These are phyloP conservation scores for Sarcodon aspratus DNA, from an alignment of 768 basidiomycete genomes.

Conservation along the genomic window DNA sequence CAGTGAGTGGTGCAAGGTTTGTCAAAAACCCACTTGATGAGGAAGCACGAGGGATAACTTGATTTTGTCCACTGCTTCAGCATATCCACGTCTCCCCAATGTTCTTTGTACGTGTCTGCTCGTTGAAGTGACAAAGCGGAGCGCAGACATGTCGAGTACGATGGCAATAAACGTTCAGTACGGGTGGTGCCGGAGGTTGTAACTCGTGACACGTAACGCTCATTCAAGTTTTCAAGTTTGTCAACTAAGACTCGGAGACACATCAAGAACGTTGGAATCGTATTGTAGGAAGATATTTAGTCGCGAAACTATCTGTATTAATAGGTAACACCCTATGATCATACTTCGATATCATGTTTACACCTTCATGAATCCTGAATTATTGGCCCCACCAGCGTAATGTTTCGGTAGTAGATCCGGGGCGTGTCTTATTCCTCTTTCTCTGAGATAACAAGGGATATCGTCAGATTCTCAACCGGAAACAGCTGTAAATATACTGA, in stretches of 20 bases:
- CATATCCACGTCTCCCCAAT: conserved; percentile 73
- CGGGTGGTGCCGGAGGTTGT: not conserved
- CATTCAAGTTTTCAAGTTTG: not conserved
- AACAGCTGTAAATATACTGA: conserved; percentile 29
- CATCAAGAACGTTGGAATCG: not conserved
- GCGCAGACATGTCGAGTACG: conserved; percentile 50
- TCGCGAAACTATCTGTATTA: not conserved
- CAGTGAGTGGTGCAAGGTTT: not conserved
- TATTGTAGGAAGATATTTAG: not conserved
- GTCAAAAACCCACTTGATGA: conserved; percentile 62
- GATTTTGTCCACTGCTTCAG: conserved; percentile 84
- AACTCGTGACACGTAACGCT: not conserved
- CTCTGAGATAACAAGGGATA: conserved; percentile 26
- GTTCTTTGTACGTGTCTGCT: conserved; percentile 46
- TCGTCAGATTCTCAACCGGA: not conserved
- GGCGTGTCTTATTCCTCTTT: conserved; percentile 51
- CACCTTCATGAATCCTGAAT: not conserved
- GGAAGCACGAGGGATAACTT: conserved; percentile 90
- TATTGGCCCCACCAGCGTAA: not conserved
- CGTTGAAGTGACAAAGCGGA: conserved; percentile 58
- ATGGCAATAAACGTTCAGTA: not conserved
- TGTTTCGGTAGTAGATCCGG: conserved; percentile 45
- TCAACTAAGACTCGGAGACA: not conserved
- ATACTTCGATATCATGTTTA: no score
- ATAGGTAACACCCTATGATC: no score